These are phyloP conservation scores for Xanthoconium separans DNA, from an alignment of 1,284 basidiomycete species.

Conservation along the genomic window DNA sequence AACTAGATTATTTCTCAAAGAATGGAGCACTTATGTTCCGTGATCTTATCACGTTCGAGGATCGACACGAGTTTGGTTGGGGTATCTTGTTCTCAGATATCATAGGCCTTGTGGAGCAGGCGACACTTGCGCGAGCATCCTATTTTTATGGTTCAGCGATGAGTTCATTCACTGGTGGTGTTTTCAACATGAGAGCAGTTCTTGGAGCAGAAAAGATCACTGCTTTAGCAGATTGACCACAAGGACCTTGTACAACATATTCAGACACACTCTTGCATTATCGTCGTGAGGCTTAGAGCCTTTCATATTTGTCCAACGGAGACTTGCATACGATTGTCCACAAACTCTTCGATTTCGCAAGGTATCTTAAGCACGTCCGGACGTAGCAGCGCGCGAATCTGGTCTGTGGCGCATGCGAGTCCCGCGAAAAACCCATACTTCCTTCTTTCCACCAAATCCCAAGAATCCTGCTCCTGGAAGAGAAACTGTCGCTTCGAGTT, in stretches of 20 bases:
- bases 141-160: conserved; percentile 43
- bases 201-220: conserved; percentile 26
- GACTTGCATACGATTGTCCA: not conserved
- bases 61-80: conserved; percentile 39
- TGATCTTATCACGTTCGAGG: conserved; percentile 38
- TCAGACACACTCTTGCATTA: not conserved
- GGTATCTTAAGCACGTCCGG: conserved; percentile 22
- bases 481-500: conserved; percentile 46
- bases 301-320: conserved; percentile 12
- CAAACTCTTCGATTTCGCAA: not conserved
- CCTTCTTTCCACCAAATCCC: conserved; percentile 42
- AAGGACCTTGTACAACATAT: not conserved
- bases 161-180: conserved; percentile 40
- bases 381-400: conserved; percentile 29
- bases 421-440: conserved; percentile 49
- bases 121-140: conserved; percentile 34
- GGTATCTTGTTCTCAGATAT: conserved; percentile 40
- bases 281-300: not conserved
- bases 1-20: conserved; percentile 33
- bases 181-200: conserved; percentile 37
- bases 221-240: conserved; percentile 27
- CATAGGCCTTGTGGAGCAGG: conserved; percentile 41
- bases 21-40: conserved; percentile 37
- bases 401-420: conserved; percentile 29
- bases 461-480: conserved; percentile 42